Conservation (phyloP, 768 basidiomycete genomes). For the Rossbeevera mucosa region DNA sequence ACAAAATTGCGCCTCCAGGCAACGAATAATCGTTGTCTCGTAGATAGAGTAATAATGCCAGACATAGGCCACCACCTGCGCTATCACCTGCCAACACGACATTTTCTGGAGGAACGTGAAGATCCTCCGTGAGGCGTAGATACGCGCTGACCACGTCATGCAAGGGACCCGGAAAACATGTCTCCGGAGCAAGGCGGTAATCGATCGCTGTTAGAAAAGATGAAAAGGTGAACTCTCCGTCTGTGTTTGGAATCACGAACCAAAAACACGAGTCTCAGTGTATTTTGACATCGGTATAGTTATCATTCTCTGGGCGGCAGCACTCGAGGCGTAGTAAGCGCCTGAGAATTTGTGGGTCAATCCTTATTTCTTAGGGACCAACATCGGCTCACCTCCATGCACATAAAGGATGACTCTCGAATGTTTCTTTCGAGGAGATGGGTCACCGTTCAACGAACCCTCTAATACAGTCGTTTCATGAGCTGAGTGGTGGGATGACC, state of each 20-base stretch:
- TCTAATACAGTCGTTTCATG: conserved; percentile 18
- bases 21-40: conserved; percentile 85
- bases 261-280: conserved; percentile 85
- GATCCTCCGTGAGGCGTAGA: conserved; percentile 79
- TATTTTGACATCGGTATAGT: conserved; percentile 89
- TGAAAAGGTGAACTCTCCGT: background rate
- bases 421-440: conserved; percentile 37
- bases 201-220: conserved; percentile 60
- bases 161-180: conserved; percentile 84
- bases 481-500: conserved; percentile 35
- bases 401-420: conserved; percentile 89
- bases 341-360: conserved; percentile 39
- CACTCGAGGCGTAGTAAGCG: conserved; percentile 89
- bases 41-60: conserved; percentile 89
- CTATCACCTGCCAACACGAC: conserved; percentile 88
- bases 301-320: conserved; percentile 84
- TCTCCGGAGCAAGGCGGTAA: conserved; percentile 95
- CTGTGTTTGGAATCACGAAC: conserved; percentile 34
- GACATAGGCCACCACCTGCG: conserved; percentile 83
- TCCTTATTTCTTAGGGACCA: background rate
- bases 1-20: conserved; percentile 80
- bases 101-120: conserved; percentile 88
- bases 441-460: conserved; percentile 14
- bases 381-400: conserved; percentile 68
- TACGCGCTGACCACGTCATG: conserved; percentile 86